These are phyloP conservation scores for Russula earlei DNA, from an alignment of 768 basidiomycete genomes.

Conservation along the genomic window DNA sequence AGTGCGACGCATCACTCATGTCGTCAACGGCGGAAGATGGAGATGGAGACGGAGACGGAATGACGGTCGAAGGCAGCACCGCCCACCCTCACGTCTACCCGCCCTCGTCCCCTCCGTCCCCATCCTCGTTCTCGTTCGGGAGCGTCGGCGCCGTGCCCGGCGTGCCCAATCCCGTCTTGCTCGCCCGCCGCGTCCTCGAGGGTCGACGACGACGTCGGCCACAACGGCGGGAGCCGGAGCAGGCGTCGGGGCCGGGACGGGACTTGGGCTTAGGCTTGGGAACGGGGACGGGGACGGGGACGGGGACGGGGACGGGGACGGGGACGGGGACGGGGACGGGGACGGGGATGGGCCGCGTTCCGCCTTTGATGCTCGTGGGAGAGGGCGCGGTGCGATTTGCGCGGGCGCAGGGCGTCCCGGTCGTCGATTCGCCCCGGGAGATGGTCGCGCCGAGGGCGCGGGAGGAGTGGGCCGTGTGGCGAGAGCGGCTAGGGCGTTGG, in stretches of 20 bases:
- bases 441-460: conserved; percentile 43
- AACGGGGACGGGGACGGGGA: conserved; percentile 24
- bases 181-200: conserved; percentile 50
- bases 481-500: conserved; percentile 27
- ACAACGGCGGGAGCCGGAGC: background rate
- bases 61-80: too few species aligned
- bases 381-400: conserved; percentile 56
- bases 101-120: background rate
- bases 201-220: conserved; percentile 30
- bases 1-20: conserved; percentile 78
- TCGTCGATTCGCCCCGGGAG: conserved; percentile 26
- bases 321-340: conserved; percentile 27
- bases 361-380: conserved; percentile 57
- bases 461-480: conserved; percentile 57
- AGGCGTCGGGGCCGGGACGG: too few species aligned
- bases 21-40: conserved; percentile 24
- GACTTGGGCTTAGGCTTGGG: conserved; percentile 6
- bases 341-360: conserved; percentile 46
- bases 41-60: too few species aligned
- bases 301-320: background rate
- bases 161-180: conserved; percentile 57
- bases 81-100: too few species aligned
- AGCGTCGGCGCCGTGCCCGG: conserved; percentile 60
- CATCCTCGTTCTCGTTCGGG: conserved; percentile 39
- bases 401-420: conserved; percentile 22